These are phyloP conservation scores for Erodium trifolium DNA, from an alignment of 441 rosid genomes.

Conservation along the genomic window DNA sequence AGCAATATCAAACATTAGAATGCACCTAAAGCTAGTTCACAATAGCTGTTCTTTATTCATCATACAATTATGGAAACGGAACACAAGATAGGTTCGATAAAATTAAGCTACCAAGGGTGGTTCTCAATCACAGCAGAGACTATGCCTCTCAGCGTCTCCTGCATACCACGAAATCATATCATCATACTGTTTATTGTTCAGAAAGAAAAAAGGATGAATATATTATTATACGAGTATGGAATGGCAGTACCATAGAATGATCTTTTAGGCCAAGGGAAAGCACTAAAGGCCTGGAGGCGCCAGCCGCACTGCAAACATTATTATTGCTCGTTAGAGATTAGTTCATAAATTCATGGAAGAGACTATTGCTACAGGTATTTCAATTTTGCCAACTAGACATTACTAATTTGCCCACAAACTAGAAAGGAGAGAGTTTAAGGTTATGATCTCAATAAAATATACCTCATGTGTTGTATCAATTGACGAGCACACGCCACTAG, in stretches of 20 bases:
- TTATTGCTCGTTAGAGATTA: too few species aligned
- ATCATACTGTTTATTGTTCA: background rate
- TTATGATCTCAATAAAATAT: slow-evolving; percentile 3
- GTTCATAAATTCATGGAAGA: too few species aligned
- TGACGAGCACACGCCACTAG: slow-evolving; percentile 69
- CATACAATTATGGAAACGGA: too few species aligned
- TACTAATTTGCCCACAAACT: background rate
- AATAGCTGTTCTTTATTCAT: background rate
- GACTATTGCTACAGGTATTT: too few species aligned
- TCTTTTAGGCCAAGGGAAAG: slow-evolving; percentile 83
- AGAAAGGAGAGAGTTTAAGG: background rate
- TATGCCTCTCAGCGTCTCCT: slow-evolving; percentile 70
- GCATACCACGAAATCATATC: slow-evolving; percentile 11
- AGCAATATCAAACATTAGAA: background rate
- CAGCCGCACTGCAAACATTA: slow-evolving; percentile 38
- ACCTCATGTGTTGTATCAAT: slow-evolving; percentile 80
- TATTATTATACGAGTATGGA: background rate
- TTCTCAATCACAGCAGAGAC: slow-evolving; percentile 59
- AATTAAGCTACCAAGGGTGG: slow-evolving; percentile 44
- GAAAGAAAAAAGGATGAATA: background rate
- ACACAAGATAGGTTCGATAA: background rate
- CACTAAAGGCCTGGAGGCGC: slow-evolving; percentile 53
- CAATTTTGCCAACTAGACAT: background rate
- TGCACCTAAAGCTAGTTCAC: background rate
- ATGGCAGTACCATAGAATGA: slow-evolving; percentile 55